Evolutionary conservation across 805 yeast species (phyloP).

Genomic region (Phaffomyces antillensis): DNA sequence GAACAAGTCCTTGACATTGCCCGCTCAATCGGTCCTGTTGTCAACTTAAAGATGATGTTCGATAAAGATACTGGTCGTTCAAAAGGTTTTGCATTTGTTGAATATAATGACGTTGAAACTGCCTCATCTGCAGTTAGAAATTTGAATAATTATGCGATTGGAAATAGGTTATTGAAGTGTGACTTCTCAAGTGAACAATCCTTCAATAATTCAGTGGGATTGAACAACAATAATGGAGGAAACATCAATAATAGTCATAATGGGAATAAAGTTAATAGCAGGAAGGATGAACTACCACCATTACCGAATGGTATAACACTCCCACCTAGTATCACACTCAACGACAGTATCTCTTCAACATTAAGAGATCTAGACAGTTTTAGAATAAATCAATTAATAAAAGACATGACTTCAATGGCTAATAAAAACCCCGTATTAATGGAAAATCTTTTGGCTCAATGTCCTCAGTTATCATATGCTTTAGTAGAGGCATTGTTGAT

Average conservation of each 20-base stretch:
- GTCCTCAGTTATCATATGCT: constrained; percentile 81
- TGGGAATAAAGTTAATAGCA: constrained; percentile 1
- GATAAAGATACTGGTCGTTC: constrained; percentile 88
- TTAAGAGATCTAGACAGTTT: constrained; percentile 40
- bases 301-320: constrained; percentile 49
- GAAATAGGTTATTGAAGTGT: constrained; percentile 65
- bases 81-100: constrained; percentile 85
- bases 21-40: constrained; percentile 82
- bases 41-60: constrained; percentile 65
- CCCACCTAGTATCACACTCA: constrained; percentile 21
- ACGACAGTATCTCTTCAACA: constrained; percentile 37
- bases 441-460: constrained; percentile 50
- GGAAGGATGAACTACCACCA: constrained; percentile 33
- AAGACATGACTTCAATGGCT: constrained; percentile 56
- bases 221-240: not conserved
- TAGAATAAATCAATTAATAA: constrained; percentile 40
- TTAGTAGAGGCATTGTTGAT: constrained; percentile 62
- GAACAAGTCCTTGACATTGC: constrained; percentile 88
- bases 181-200: constrained; percentile 56
- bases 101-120: constrained; percentile 69
- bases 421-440: constrained; percentile 50
- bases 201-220: constrained; percentile 6
- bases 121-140: constrained; percentile 90
- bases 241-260: too few relatives aligned
- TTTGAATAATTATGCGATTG: constrained; percentile 70